These are phyloP conservation scores for Neocatenulostroma microsporum DNA, from an alignment of 2,329 filamentous ascomycete species.

Conservation along the genomic window DNA sequence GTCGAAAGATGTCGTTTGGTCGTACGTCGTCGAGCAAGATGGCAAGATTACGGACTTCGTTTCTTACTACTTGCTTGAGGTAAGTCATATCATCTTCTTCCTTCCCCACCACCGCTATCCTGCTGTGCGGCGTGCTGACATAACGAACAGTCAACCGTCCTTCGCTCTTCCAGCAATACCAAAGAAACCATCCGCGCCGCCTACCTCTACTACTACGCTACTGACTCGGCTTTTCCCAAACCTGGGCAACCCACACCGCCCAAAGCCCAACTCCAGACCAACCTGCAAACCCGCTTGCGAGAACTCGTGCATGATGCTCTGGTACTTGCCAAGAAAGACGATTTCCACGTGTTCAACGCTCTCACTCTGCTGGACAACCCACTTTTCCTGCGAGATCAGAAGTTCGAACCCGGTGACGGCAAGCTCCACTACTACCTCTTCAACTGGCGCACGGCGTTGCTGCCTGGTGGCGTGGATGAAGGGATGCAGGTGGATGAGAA, in stretches of 20 bases:
- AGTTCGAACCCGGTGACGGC: slow-evolving; percentile 90
- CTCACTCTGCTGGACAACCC: slow-evolving; percentile 89
- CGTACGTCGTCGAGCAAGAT: slow-evolving; percentile 72
- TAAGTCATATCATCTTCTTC: too few relatives aligned
- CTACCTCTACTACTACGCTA: slow-evolving; percentile 96
- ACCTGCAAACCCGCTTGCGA: slow-evolving; percentile 71
- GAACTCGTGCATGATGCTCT: slow-evolving; percentile 74
- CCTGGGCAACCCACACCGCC: slow-evolving; percentile 17
- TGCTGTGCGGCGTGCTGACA: too few relatives aligned
- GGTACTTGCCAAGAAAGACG: slow-evolving; percentile 71
- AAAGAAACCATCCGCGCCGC: slow-evolving; percentile 77
- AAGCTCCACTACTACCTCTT: slow-evolving; percentile 96
- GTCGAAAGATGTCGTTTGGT: slow-evolving; percentile 78
- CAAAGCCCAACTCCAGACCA: slow-evolving; percentile 44
- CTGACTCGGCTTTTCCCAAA: slow-evolving; percentile 61
- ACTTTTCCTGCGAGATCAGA: slow-evolving; percentile 85
- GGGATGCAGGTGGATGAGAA: slow-evolving; percentile 70
- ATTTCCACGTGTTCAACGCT: slow-evolving; percentile 96
- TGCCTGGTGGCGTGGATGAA: slow-evolving; percentile 75
- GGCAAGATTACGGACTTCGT: slow-evolving; percentile 91
- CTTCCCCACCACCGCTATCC: too few relatives aligned
- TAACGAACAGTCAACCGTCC: slow-evolving; percentile 76
- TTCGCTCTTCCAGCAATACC: slow-evolving; percentile 60
- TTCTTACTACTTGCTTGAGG: slow-evolving; percentile 88
- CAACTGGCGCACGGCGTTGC: slow-evolving; percentile 86